A percentile compares a stretch with the other conserved stretches of the same genome.
These are phyloP conservation scores for Pyrenophora teres DNA, from an alignment of 2,329 filamentous ascomycete species.

Conservation along the genomic window DNA sequence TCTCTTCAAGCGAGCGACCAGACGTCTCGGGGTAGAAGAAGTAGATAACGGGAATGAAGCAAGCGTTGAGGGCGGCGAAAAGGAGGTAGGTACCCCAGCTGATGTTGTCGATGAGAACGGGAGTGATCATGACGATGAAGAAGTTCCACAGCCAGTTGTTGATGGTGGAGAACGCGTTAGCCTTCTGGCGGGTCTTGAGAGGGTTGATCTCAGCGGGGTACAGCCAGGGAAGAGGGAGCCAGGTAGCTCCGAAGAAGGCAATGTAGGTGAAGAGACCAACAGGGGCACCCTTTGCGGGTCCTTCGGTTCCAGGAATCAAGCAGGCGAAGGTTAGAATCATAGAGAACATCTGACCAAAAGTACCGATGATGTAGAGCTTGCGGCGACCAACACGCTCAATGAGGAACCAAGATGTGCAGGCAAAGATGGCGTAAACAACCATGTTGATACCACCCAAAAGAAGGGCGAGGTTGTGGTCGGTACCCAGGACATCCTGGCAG, in stretches of 20 bases:
- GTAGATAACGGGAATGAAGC: slow-evolving; percentile 58
- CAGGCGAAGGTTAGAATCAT: slow-evolving; percentile 49
- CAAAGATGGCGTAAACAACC: slow-evolving; percentile 61
- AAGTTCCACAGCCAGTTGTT: slow-evolving; percentile 62
- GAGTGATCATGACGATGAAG: slow-evolving; percentile 51
- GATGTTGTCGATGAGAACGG: slow-evolving; percentile 46
- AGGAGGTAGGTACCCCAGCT: slow-evolving; percentile 51
- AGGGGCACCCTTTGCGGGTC: slow-evolving; percentile 54
- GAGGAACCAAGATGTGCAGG: slow-evolving; percentile 65
- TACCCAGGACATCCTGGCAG: slow-evolving; percentile 58
- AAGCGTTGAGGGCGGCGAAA: slow-evolving; percentile 59
- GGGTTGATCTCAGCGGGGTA: slow-evolving; percentile 60
- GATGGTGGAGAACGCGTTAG: slow-evolving; percentile 59
- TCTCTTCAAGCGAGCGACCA: slow-evolving; percentile 57
- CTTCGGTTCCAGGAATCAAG: slow-evolving; percentile 44
- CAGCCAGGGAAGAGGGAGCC: slow-evolving; percentile 66
- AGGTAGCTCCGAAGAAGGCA: slow-evolving; percentile 69
- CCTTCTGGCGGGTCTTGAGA: slow-evolving; percentile 61
- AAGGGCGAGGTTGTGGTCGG: slow-evolving; percentile 49
- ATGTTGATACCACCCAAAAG: slow-evolving; percentile 58
- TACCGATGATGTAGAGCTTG: slow-evolving; percentile 51
- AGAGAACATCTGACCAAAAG: slow-evolving; percentile 59
- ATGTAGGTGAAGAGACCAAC: slow-evolving; percentile 72
- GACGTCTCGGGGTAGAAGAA: slow-evolving; percentile 63
- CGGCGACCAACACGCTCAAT: slow-evolving; percentile 65